Conservation (phyloP, 768 basidiomycete species). For the Clavaria fumosa region DNA sequence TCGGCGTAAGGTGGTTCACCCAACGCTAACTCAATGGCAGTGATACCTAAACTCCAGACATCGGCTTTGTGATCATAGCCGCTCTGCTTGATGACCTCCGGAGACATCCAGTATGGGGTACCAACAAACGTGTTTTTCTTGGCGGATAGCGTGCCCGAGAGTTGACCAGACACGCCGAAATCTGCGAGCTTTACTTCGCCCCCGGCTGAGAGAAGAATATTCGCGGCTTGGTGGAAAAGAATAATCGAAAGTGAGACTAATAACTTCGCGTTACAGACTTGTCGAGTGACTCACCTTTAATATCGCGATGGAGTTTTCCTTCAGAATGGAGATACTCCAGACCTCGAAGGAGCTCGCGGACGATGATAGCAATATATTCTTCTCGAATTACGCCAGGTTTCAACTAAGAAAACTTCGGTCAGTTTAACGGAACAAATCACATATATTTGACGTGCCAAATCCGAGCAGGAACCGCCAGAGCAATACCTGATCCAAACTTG, state of each 20-base stretch:
- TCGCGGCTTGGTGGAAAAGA: slow-evolving; percentile 56
- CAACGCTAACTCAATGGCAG: slow-evolving; percentile 92
- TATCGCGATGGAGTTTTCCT: slow-evolving; percentile 97
- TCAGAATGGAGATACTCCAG: slow-evolving; percentile 92
- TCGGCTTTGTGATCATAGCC: slow-evolving; percentile 99
- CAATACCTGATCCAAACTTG: slow-evolving; percentile 52
- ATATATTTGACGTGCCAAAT: slow-evolving; percentile 46
- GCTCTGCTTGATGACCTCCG: slow-evolving; percentile 98
- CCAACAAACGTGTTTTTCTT: slow-evolving; percentile 99
- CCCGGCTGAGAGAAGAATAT: slow-evolving; percentile 80
- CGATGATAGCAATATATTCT: slow-evolving; percentile 97
- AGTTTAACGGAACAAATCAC: slow-evolving; percentile 7
- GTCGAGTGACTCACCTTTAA: slow-evolving; percentile 56
- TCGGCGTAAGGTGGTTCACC: slow-evolving; percentile 98
- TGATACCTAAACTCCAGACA: slow-evolving; percentile 97
- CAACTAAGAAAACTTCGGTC: slow-evolving; percentile 43
- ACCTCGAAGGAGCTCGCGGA: slow-evolving; percentile 80
- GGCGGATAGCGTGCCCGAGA: slow-evolving; percentile 81
- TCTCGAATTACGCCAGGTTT: slow-evolving; percentile 96
- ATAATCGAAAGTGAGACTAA: slow-evolving; percentile 4
- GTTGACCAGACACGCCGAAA: slow-evolving; percentile 96
- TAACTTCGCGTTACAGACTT: not conserved
- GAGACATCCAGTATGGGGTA: slow-evolving; percentile 99
- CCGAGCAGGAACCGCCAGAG: slow-evolving; percentile 94
- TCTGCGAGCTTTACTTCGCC: slow-evolving; percentile 97